Percentiles rank a stretch among this genome's conserved stretches.
phyloP scores from a whole-genome alignment of 768 basidiomycete species.

The Pulveroboletus sp. region DNA sequence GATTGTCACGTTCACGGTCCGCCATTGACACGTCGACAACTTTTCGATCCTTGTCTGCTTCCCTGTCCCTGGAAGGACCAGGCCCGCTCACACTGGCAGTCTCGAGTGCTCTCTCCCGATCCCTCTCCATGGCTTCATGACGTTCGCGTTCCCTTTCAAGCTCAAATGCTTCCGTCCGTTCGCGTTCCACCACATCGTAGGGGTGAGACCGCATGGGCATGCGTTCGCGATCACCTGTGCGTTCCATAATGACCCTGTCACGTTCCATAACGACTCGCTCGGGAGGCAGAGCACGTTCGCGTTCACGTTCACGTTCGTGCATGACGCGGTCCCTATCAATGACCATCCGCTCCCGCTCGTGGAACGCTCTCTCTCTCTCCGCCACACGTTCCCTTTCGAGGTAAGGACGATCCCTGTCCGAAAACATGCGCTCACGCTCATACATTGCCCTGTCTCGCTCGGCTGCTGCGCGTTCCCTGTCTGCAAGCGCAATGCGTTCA shows the following conservation, averaged over 20 bases:
- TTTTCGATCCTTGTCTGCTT: slow-evolving; percentile 23
- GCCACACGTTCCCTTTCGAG: slow-evolving; percentile 20
- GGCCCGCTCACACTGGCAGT: not conserved
- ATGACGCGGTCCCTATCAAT: slow-evolving; percentile 23
- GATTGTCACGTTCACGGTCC: slow-evolving; percentile 25
- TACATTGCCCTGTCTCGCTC: slow-evolving; percentile 22
- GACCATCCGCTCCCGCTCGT: slow-evolving; percentile 26
- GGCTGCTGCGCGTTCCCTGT: slow-evolving; percentile 22
- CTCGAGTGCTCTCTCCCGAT: slow-evolving; percentile 30
- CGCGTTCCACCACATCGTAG: slow-evolving; percentile 23
- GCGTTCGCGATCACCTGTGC: slow-evolving; percentile 26
- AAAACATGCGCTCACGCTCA: slow-evolving; percentile 24
- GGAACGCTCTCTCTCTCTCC: slow-evolving; percentile 20
- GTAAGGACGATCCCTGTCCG: slow-evolving; percentile 22
- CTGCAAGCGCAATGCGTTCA: slow-evolving; percentile 14
- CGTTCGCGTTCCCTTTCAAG: slow-evolving; percentile 34
- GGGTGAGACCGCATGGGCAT: slow-evolving; percentile 19
- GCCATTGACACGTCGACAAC: slow-evolving; percentile 9
- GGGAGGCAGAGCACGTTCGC: slow-evolving; percentile 16
- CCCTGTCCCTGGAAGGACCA: slow-evolving; percentile 20
- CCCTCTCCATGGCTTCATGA: slow-evolving; percentile 26
- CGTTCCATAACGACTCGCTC: slow-evolving; percentile 21
- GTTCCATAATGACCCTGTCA: slow-evolving; percentile 21
- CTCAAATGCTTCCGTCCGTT: slow-evolving; percentile 29
- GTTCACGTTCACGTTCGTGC: slow-evolving; percentile 27